Base-by-base conservation (phyloP, 768 basidiomycete genomes). In the Amanita exitialis region DNA sequence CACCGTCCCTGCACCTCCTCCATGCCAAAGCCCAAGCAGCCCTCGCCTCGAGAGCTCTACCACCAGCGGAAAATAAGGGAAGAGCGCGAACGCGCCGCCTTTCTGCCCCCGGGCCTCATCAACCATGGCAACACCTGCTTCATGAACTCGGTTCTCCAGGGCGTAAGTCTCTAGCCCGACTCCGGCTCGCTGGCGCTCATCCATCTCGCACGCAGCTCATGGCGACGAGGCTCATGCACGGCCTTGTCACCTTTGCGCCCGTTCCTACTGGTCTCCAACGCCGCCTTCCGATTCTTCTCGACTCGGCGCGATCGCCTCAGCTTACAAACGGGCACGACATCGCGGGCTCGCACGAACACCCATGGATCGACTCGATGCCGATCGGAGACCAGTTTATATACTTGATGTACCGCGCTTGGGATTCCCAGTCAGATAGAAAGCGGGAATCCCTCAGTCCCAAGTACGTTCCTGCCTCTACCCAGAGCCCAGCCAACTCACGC, bases 121-220 rank as follows among this genome's bases (percentile, higher is more conserved):
- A 90, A 90, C 62, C 85, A 89, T 68, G 84, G 86, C 38, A 90
- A 90, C 63, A 95, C 92, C 0, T 97, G 93, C 67, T 97, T 93
- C 67, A 90, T 94, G 85, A 97, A 95, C 67, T 92, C 90, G 28
- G 90, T 92, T 27, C 70, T 97, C 25, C 93, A 97, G 63, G 88
- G 86, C 35, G 87, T 85, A 67, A 57, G 82, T 81, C 15, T 58
- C 58, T 4, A 39, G 18, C 59, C 64, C 21, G 23, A 35, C 16
- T 10, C 28, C 18, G 10, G 36, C 42, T 16, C 28, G 4, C 20
- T n/a, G 13, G 20, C 51, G 20, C 39, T 41, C n/a, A 30, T 10
- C 15, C 15, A 37, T 38, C 44, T 25, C 48, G 28, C 21, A 28
- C 27, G 35, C 27, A 21, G 18, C 37, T 23, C 57, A 89, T 87